Evolutionary conservation across 768 basidiomycete genomes (phyloP).

Genomic region (Boletus subcaerulescens): DNA sequence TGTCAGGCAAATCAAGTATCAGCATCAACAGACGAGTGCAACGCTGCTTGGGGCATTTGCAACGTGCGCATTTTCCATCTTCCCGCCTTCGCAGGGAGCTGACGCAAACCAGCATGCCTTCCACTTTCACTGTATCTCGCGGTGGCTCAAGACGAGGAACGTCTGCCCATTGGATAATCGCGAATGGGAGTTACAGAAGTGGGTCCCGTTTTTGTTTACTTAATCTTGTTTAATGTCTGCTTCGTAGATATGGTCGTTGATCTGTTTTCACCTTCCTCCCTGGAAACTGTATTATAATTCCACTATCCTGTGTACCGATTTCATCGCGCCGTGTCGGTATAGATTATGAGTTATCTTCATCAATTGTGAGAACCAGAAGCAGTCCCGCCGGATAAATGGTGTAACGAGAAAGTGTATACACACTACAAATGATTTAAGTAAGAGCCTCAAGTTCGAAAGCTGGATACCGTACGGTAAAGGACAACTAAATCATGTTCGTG

Average conservation of each 20-base stretch:
- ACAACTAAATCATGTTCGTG: not conserved
- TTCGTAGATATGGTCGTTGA: slow-evolving; percentile 42
- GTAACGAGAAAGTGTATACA: too few species aligned
- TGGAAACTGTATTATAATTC: slow-evolving; percentile 21
- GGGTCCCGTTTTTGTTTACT: slow-evolving; percentile 30
- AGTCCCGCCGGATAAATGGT: too few species aligned
- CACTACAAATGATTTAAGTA: too few species aligned
- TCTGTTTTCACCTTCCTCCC: not conserved
- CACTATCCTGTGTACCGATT: slow-evolving; percentile 13
- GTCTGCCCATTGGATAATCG: slow-evolving; percentile 94
- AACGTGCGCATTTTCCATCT: slow-evolving; percentile 53
- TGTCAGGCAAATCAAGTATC: slow-evolving; percentile 99
- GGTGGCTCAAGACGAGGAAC: slow-evolving; percentile 98
- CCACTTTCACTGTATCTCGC: slow-evolving; percentile 99
- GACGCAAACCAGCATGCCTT: slow-evolving; percentile 77
- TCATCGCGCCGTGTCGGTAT: not conserved
- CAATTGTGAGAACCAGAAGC: not conserved
- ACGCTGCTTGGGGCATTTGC: slow-evolving; percentile 98
- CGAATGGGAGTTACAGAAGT: slow-evolving; percentile 98
- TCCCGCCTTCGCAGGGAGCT: not conserved
- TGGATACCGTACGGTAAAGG: too few species aligned
- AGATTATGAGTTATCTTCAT: not conserved
- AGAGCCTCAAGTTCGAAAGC: too few species aligned
- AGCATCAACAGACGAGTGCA: slow-evolving; percentile 94
- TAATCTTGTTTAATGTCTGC: not conserved